Evolutionary conservation across 495 filamentous ascomycete genomes (phyloP), one percentile per base, ranked within the genome.

Genomic region (Aspergillus affinis): DNA sequence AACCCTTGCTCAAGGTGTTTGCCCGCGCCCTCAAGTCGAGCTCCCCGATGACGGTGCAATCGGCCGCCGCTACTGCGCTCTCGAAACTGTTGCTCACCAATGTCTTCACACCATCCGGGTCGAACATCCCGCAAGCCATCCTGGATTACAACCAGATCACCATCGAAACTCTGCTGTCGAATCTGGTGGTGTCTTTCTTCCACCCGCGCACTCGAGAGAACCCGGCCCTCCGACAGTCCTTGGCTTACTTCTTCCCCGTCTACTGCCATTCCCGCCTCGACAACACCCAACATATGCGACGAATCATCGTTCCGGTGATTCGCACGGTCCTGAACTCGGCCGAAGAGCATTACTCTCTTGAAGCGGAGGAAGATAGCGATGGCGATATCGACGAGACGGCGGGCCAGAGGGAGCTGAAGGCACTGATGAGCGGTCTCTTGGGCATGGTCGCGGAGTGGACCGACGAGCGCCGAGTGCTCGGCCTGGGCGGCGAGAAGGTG

Each of bases 161-260:
- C 5, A 67, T 79, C 18, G 75, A 86, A 12, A 86, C 92, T 59
- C 81, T 99, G 5, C 82, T 99, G 52, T 90, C 90, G 70, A 87
- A 86, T 0, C 83, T 97, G 4, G 84, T 95, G 3, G 75, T 93
- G 6, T 84, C 90, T 20, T 98, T 95, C 76, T 99, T 98, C 71
- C 89, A 96, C 70, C 95, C 95, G 3, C 85, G 87, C 26, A 93
- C 90, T 15, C 80, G 83, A 2, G 83, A 85, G 44, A 98, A 97
- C 68, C 89, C 94, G 60, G 85, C 84, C n/a, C 87, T 98, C 19
- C 82, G 92, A 0, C 94, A 98, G 73, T 86, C 91, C 0, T 81
- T 98, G 23, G 91, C 89, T 55, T 98, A 98, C 71, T 98, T 97
- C 81, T 82, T 98, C 63, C 94, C 94, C 0, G 94, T 97, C 0